A percentile compares a stretch with the other conserved stretches of the same genome.
Evolutionary conservation across 768 basidiomycete species (phyloP).

Genomic region (Serpula lacrymans): DNA sequence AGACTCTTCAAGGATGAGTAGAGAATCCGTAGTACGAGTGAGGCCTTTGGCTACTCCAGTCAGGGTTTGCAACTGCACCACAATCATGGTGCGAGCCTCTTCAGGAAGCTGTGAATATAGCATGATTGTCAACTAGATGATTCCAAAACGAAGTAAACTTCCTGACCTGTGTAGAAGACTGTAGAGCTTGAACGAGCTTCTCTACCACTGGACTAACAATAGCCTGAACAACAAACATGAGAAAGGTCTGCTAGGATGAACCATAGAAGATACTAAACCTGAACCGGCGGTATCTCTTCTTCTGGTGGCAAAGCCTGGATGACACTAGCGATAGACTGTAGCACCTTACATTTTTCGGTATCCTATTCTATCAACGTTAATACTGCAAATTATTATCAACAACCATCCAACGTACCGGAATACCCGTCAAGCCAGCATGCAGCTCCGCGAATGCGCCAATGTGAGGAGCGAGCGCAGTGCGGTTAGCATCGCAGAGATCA

Average conservation of each 20-base stretch:
- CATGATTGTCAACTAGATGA: background rate
- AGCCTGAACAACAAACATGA: conserved; percentile 37
- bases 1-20: conserved; percentile 57
- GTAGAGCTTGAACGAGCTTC: conserved; percentile 61
- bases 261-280: conserved; percentile 36
- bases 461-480: conserved; percentile 77
- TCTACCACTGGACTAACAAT: conserved; percentile 75
- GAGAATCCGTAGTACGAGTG: conserved; percentile 69
- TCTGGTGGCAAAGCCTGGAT: conserved; percentile 83
- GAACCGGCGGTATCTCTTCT: conserved; percentile 75
- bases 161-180: conserved; percentile 50
- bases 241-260: background rate
- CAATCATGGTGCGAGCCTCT: conserved; percentile 61
- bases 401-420: conserved; percentile 54
- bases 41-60: conserved; percentile 87
- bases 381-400: too few species aligned
- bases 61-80: conserved; percentile 75
- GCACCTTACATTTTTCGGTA: conserved; percentile 83
- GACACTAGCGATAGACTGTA: conserved; percentile 91
- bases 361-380: conserved; percentile 42
- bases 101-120: conserved; percentile 54
- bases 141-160: background rate
- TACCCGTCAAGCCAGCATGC: conserved; percentile 68
- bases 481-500: conserved; percentile 86
- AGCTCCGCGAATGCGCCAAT: conserved; percentile 83